Percentiles rank a stretch among this genome's conserved stretches.
Conservation (phyloP, 129 eudicot species). For the Lonicera japonica region DNA sequence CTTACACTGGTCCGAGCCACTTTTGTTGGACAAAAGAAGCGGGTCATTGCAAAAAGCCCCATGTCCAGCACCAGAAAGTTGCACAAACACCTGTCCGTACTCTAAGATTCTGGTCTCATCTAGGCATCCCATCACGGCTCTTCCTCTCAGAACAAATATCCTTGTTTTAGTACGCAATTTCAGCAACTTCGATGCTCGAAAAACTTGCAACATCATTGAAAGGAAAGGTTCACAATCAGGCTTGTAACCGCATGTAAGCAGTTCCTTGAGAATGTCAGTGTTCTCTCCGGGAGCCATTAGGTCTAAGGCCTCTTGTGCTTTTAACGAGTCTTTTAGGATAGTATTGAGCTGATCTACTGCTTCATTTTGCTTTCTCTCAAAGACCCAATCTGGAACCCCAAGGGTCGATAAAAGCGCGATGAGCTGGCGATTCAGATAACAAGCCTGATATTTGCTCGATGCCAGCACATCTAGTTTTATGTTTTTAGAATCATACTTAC, state of each 20-base stretch:
- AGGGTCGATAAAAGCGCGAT: constrained; percentile 79
- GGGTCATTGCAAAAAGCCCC: constrained; percentile 29
- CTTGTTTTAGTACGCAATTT: constrained; percentile 64
- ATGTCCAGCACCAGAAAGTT: constrained; percentile 44
- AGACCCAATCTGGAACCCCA: constrained; percentile 46
- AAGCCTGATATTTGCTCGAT: constrained; percentile 74
- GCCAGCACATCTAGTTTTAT: constrained; percentile 56
- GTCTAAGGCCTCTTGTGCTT: constrained; percentile 65
- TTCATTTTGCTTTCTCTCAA: constrained; percentile 68
- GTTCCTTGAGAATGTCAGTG: constrained; percentile 64
- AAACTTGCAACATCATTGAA: constrained; percentile 82
- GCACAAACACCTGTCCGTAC: constrained; percentile 83
- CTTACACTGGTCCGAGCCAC: constrained; percentile 1
- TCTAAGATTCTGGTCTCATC: constrained; percentile 72
- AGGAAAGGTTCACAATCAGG: constrained; percentile 78
- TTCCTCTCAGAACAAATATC: constrained; percentile 54
- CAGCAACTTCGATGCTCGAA: constrained; percentile 64
- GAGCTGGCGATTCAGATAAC: constrained; percentile 68
- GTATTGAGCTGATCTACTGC: constrained; percentile 57
- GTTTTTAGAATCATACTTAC: constrained; percentile 53
- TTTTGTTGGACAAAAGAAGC: background rate
- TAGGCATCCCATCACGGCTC: constrained; percentile 85
- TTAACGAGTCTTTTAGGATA: constrained; percentile 45
- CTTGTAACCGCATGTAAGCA: constrained; percentile 73
- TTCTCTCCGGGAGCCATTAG: constrained; percentile 86